Evolutionary conservation across 1,139 yeast genomes (phyloP), one percentile per base, ranked within the genome.

Genomic region (Candida sanyaensis): DNA sequence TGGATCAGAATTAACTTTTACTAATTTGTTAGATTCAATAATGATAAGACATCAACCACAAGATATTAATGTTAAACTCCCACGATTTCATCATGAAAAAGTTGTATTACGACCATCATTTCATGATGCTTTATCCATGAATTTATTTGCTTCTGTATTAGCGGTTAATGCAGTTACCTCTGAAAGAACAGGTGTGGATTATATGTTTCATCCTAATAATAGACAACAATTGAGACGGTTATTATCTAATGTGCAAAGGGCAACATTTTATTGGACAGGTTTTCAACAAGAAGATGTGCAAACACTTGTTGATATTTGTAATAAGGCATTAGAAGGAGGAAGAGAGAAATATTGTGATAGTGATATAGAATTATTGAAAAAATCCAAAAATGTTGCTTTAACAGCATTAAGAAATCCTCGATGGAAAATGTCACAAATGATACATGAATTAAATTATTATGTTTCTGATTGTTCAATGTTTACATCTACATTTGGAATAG

Each of bases 181-280:
- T 0, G 89, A 84, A 58, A 63, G 90, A 42, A 76, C 73, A 11
- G 92, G 81, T 54, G 70, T 76, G 33, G 91, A 86, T 62, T 86
- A 83, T 61, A 83, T 86, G 88, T 84, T 85, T 57, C 85, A 84
- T 64, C 78, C 83, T 0, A 63, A 77, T 0, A 84, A 84, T 55
- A 69, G 80, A 40, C 66, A 62, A 33, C 84, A 83, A 52, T 62
- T 85, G 41, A 67, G 85, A 51, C 63, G 84, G 43, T 71, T 85
- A 55, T 75, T 85, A 8, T 75, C 80, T 1, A 85, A 86, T 56
- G 61, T 85, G 40, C 88, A 82, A 59, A 70, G 85, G 49, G 83
- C 88, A 1, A 82, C 91, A 0, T 84, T 85, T 58, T 83, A 82
- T 56, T 86, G 91, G 91, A 82, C 89, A 2, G 90, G 90, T 0